These are phyloP conservation scores for Phytophthora niederhauseri DNA, from an alignment of 352 stramenopile genomes.

Conservation along the genomic window DNA sequence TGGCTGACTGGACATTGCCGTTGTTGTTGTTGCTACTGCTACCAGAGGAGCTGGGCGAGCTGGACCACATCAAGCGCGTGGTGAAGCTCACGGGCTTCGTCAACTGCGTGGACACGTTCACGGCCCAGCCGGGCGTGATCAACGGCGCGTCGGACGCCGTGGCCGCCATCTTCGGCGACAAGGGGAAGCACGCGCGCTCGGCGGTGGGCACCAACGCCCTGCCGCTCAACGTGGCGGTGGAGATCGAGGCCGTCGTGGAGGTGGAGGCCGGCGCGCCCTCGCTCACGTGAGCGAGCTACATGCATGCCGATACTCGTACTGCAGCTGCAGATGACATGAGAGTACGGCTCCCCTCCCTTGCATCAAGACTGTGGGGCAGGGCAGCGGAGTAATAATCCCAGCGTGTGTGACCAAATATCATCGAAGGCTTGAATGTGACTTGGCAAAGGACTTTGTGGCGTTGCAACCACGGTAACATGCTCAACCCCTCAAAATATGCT, in stretches of 20 bases:
- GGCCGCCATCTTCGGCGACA: constrained; percentile 87
- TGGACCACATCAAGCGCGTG: constrained; percentile 92
- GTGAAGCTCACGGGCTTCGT: constrained; percentile 97
- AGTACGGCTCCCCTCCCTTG: constrained; percentile 9
- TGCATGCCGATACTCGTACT: no score
- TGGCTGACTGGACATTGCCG: not conserved
- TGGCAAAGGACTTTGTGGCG: no score
- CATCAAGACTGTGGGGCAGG: constrained; percentile 16
- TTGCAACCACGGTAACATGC: no score
- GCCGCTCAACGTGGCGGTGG: constrained; percentile 95
- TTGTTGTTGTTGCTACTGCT: not conserved
- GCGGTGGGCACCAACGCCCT: constrained; percentile 96
- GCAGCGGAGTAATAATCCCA: constrained; percentile 20
- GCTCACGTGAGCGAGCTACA: constrained; percentile 32
- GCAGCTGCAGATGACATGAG: not conserved
- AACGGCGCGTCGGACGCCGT: constrained; percentile 95
- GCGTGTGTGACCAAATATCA: no score
- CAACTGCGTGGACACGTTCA: constrained; percentile 92
- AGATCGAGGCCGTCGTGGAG: constrained; percentile 97
- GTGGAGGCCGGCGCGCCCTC: constrained; percentile 60
- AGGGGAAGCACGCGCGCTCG: constrained; percentile 89
- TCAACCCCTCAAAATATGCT: no score
- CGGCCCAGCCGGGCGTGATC: constrained; percentile 90
- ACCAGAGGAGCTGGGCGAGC: constrained; percentile 81
- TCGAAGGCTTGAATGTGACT: no score